Evolutionary conservation across 1,284 basidiomycete genomes (phyloP).

Genomic region (Tetrapyrgos nigripes): DNA sequence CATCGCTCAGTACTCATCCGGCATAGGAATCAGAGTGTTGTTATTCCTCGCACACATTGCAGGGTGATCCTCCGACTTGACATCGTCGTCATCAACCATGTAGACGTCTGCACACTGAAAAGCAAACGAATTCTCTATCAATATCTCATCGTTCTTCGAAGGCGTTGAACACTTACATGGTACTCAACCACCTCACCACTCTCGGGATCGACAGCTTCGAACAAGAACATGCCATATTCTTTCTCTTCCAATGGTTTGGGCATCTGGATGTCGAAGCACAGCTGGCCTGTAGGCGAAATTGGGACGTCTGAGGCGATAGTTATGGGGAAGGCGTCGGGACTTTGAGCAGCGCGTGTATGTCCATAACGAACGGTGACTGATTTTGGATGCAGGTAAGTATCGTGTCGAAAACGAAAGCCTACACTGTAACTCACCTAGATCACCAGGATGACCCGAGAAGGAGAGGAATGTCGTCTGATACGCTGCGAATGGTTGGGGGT

Average conservation of each 20-base stretch:
- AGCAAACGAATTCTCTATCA: too few relatives aligned
- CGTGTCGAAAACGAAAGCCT: too few relatives aligned
- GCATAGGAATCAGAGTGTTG: neutral
- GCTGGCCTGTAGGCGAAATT: neutral
- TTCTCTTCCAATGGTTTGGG: neutral
- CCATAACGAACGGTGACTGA: neutral
- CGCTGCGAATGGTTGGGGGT: too few relatives aligned
- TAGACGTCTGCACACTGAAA: neutral
- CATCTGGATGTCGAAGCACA: neutral
- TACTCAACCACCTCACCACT: neutral
- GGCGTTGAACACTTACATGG: neutral
- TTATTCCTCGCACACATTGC: neutral
- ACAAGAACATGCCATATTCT: neutral
- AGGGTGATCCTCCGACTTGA: neutral
- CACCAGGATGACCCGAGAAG: too few relatives aligned
- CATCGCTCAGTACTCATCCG: too few relatives aligned
- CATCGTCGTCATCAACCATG: neutral
- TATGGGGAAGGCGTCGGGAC: neutral
- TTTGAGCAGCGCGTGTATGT: neutral
- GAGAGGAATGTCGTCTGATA: too few relatives aligned
- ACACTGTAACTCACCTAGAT: conserved; percentile 9
- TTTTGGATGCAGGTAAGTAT: neutral
- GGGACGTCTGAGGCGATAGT: neutral
- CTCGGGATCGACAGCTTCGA: neutral
- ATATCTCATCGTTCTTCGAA: too few relatives aligned